These are phyloP conservation scores for Gymnopilus dilepis DNA, from an alignment of 768 basidiomycete genomes.

Conservation along the genomic window DNA sequence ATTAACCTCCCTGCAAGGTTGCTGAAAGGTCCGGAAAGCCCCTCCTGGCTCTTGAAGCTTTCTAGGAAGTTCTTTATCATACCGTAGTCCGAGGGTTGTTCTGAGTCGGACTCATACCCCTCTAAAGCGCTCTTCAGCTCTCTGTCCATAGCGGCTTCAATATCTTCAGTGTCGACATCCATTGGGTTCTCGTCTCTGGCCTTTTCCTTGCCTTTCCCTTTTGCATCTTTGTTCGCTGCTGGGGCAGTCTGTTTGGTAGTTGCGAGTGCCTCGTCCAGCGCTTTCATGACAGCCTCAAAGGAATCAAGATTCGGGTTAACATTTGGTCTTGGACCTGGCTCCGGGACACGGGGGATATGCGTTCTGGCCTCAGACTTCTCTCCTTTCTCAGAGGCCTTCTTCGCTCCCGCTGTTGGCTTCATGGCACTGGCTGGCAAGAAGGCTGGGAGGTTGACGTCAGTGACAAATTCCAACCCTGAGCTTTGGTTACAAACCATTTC, in stretches of 20 bases:
- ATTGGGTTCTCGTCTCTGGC: constrained; percentile 29
- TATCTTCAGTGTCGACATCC: constrained; percentile 53
- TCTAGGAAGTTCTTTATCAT: constrained; percentile 97
- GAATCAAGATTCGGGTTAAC: constrained; percentile 81
- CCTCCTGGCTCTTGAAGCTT: constrained; percentile 92
- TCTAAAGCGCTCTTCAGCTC: constrained; percentile 75
- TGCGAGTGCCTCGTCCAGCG: constrained; percentile 87
- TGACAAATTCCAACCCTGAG: not conserved
- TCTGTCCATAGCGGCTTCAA: constrained; percentile 88
- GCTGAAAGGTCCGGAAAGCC: constrained; percentile 89
- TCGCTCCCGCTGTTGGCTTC: constrained; percentile 20
- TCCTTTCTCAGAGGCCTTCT: constrained; percentile 11
- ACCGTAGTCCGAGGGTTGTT: constrained; percentile 74
- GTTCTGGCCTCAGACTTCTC: constrained; percentile 23
- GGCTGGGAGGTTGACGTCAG: constrained; percentile 40
- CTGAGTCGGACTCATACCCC: constrained; percentile 57
- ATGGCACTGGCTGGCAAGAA: constrained; percentile 57
- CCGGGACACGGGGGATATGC: constrained; percentile 24
- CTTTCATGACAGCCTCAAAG: constrained; percentile 95
- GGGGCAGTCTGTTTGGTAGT: constrained; percentile 17
- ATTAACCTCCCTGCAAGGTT: constrained; percentile 87
- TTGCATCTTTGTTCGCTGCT: constrained; percentile 21
- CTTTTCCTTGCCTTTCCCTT: constrained; percentile 54
- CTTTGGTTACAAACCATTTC: constrained; percentile 71
- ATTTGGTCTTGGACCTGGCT: constrained; percentile 43